Base-by-base conservation (phyloP, 768 basidiomycete genomes). In the Leccinum olivaceopallidum region DNA sequence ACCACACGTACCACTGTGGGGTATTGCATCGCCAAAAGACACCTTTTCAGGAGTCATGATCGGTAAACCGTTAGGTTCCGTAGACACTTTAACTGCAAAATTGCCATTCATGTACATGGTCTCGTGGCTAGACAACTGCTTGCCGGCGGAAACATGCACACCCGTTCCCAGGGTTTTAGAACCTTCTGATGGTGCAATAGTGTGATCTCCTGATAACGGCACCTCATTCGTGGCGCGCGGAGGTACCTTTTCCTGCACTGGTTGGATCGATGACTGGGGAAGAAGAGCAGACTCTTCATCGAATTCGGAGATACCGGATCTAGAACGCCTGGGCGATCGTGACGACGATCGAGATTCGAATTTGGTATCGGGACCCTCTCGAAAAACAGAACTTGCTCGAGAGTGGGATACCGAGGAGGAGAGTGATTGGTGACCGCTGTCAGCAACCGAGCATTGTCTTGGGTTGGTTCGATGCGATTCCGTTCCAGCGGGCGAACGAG, bases 331-430 rank as follows among this genome's bases (percentile, higher is more conserved):
- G 56, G 86, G 86, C n/a, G 85, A 86, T 53, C 81, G 81, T 62
- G 85, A 85, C 39, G 75, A 73, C 44, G 82, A 82, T 65, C 81
- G 77, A 55, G 80, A 79, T 67, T 74, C 74, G 54, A 70, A 60
- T 53, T 72, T 76, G 64, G 77, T 75, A 56, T 67, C 69, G 51
- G 69, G 67, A 47, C 66, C 71, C 48, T 74, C 74, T 49, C 63
- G 67, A 59, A 69, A 70, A 20, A 72, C 56, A 37, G 76, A 73
- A 51, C 72, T 70, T 12, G 58, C 65, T 30, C 67, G 69, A 60
- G 73, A 74, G 49, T 57, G 65, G 30, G 69, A 64, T 16, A 28
- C 53, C 2, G 67, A 67, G 24, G 68, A 62, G 51, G 60, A 59
- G 58, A 62, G 57, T 34, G 67, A 63, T 32, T 54, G 71, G 55